Percentiles rank a stretch among this genome's conserved stretches.
Evolutionary conservation across 106 monocot genomes (phyloP).

Genomic region (Agapanthus africanus): DNA sequence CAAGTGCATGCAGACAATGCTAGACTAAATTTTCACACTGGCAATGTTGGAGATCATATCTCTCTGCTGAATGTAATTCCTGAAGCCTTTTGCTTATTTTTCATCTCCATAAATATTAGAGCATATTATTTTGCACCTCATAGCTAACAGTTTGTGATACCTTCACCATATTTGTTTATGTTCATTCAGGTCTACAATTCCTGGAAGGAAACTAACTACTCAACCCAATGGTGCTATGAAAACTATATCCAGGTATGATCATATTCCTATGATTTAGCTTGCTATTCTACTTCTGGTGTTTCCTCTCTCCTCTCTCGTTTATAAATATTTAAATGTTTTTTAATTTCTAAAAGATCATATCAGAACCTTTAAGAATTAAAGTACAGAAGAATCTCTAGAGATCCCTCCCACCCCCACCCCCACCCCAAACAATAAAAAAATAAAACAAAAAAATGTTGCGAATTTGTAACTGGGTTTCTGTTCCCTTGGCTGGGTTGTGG

Average conservation of each 20-base stretch:
- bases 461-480: neutral
- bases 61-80: constrained; percentile 68
- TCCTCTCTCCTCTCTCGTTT: neutral
- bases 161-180: constrained; percentile 6
- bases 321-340: neutral
- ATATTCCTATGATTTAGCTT: neutral
- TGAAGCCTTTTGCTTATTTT: neutral
- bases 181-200: constrained; percentile 75
- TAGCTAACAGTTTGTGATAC: neutral
- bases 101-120: neutral
- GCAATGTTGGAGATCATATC: constrained; percentile 93
- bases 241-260: constrained; percentile 98
- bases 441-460: too few relatives aligned
- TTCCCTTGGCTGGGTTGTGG: neutral
- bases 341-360: neutral
- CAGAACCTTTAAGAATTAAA: neutral
- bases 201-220: constrained; percentile 92
- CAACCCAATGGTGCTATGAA: constrained; percentile 99
- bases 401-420: too few relatives aligned
- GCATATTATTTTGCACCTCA: neutral
- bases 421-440: too few relatives aligned
- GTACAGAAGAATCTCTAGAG: neutral
- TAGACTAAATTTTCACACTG: constrained; percentile 80
- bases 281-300: neutral
- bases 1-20: constrained; percentile 97